Evolutionary conservation across 345 rosid species (phyloP).

Genomic region (Rhodamnia argentea): DNA sequence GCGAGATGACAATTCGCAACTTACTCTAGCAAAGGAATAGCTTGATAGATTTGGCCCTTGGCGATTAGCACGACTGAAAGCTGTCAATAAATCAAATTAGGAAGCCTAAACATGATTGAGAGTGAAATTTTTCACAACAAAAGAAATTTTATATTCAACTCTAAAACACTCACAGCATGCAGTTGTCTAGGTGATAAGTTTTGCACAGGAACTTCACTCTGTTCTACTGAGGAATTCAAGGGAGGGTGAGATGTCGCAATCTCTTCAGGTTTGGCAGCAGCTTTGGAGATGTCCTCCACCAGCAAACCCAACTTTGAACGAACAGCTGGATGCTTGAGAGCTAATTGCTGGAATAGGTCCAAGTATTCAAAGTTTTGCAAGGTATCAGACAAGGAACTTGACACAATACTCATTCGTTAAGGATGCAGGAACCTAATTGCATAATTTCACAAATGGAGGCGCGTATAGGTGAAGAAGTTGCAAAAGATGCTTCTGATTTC

Average conservation of each 20-base stretch:
- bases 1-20: neutral
- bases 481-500: neutral
- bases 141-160: neutral
- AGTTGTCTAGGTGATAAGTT: conserved; percentile 46
- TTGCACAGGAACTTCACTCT: conserved; percentile 20
- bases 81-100: conserved; percentile 34
- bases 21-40: conserved; percentile 55
- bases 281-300: conserved; percentile 13
- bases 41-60: conserved; percentile 35
- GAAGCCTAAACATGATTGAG: neutral
- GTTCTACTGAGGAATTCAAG: conserved; percentile 16
- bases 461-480: neutral
- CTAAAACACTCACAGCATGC: conserved; percentile 42
- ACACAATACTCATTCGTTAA: neutral
- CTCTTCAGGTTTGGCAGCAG: conserved; percentile 11
- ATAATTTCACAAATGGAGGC: neutral
- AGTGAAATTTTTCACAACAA: neutral
- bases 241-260: conserved; percentile 9
- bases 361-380: neutral
- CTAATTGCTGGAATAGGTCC: conserved; percentile 38
- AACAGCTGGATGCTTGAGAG: conserved; percentile 49
- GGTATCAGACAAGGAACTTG: neutral
- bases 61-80: conserved; percentile 55
- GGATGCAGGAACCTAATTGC: neutral
- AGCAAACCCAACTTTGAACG: conserved; percentile 60